Conservation (phyloP, 2,329 filamentous ascomycete genomes). For the Microdochium trichocladiopsis region DNA sequence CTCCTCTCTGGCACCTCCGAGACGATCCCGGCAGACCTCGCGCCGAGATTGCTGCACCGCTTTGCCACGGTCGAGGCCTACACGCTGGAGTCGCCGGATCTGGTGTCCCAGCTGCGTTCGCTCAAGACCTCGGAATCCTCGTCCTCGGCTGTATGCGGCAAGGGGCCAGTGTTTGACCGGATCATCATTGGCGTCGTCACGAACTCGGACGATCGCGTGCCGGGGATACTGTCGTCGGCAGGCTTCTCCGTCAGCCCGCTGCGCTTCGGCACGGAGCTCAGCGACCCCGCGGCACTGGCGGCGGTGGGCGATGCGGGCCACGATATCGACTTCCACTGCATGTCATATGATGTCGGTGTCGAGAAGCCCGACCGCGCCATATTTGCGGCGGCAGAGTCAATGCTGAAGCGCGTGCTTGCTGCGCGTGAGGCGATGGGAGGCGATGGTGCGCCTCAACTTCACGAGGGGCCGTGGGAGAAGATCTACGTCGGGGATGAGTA, state of each 20-base stretch:
- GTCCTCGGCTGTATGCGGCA: neutral
- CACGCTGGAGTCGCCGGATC: conserved; percentile 31
- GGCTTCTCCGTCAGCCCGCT: conserved; percentile 38
- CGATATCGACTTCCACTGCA: conserved; percentile 47
- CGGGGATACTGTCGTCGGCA: conserved; percentile 43
- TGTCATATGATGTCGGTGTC: conserved; percentile 56
- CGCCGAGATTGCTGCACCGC: conserved; percentile 38
- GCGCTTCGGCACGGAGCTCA: conserved; percentile 14
- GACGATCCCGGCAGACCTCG: conserved; percentile 34
- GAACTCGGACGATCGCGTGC: conserved; percentile 57
- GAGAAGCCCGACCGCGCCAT: conserved; percentile 52
- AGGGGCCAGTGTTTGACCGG: conserved; percentile 18
- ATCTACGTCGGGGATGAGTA: conserved; percentile 49
- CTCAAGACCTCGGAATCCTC: conserved; percentile 17
- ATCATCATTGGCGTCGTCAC: conserved; percentile 51
- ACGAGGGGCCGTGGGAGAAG: conserved; percentile 24
- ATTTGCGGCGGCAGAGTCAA: conserved; percentile 43
- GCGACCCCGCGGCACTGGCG: neutral
- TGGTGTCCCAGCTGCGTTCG: conserved; percentile 33
- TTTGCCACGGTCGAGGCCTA: conserved; percentile 51
- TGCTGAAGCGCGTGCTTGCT: conserved; percentile 26
- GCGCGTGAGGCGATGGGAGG: conserved; percentile 5
- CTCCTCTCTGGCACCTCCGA: conserved; percentile 18
- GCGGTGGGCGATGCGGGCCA: conserved; percentile 1
- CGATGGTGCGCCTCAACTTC: conserved; percentile 4